These are phyloP conservation scores for Saitozyma sp. DNA, from an alignment of 768 basidiomycete genomes.

Conservation along the genomic window DNA sequence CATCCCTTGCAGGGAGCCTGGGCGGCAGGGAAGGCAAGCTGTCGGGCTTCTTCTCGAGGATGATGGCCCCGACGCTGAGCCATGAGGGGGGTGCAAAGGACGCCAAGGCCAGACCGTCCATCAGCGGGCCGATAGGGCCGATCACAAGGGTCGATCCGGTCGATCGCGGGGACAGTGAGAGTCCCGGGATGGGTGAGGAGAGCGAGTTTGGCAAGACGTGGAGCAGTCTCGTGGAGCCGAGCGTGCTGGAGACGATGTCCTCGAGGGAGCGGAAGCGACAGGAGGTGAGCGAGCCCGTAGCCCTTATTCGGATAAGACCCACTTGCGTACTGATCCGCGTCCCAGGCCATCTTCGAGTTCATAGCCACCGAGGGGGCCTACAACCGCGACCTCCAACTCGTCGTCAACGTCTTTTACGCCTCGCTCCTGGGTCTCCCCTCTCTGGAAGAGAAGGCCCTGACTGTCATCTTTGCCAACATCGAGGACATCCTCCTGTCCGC, in stretches of 20 bases:
- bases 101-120: conserved; percentile 2
- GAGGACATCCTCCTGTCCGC: conserved; percentile 89
- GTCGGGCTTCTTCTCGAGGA: conserved; percentile 36
- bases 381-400: conserved; percentile 82
- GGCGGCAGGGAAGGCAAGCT: conserved; percentile 17
- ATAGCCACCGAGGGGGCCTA: conserved; percentile 88
- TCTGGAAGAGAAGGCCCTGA: conserved; percentile 72
- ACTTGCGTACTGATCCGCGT: background rate
- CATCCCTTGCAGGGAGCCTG: background rate
- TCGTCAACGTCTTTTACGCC: conserved; percentile 75
- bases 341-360: conserved; percentile 88
- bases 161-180: conserved; percentile 31
- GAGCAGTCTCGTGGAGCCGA: conserved; percentile 85
- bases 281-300: conserved; percentile 60
- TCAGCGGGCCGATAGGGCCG: conserved; percentile 10
- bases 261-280: conserved; percentile 77
- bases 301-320: too few species aligned
- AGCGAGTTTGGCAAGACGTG: conserved; percentile 64
- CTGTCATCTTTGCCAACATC: conserved; percentile 85
- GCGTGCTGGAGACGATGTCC: conserved; percentile 78
- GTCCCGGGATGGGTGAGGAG: conserved; percentile 1
- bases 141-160: conserved; percentile 20
- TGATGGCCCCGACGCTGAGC: conserved; percentile 27
- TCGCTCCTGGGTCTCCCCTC: conserved; percentile 62
- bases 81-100: conserved; percentile 4